Evolutionary conservation across 164 flowering plant species (phyloP).

Genomic region (Aristolochia contorta): DNA sequence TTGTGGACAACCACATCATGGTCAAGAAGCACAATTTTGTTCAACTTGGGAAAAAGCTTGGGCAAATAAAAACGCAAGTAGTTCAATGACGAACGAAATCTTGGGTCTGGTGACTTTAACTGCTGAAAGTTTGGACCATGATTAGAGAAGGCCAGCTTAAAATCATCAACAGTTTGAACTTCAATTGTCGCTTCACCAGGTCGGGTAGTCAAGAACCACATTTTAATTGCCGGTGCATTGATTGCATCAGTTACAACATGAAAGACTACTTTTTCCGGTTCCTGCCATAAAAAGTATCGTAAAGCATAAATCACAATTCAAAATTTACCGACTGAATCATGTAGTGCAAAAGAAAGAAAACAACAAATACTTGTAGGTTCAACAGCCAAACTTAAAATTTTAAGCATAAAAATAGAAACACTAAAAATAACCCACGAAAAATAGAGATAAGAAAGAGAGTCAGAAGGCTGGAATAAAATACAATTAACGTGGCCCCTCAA

Average conservation of each 20-base stretch:
- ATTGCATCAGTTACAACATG: conserved; percentile 90
- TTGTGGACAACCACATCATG: conserved; percentile 95
- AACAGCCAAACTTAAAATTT: not conserved
- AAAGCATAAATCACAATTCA: not conserved
- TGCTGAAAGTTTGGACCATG: conserved; percentile 25
- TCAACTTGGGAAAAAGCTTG: conserved; percentile 60
- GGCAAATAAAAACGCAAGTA: conserved; percentile 85
- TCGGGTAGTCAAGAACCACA: conserved; percentile 87
- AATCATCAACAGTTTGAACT: conserved; percentile 41
- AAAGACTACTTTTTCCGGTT: conserved; percentile 63
- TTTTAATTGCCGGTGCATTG: conserved; percentile 65
- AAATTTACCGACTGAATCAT: not conserved
- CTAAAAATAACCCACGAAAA: too few relatives aligned
- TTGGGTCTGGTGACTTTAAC: conserved; percentile 35
- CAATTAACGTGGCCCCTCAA: too few relatives aligned
- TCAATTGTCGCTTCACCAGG: conserved; percentile 65
- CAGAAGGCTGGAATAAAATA: too few relatives aligned
- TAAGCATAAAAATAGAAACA: too few relatives aligned
- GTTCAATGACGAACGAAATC: conserved; percentile 59
- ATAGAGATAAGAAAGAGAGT: too few relatives aligned
- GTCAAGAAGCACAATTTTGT: conserved; percentile 75
- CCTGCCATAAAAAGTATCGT: conserved; percentile 35
- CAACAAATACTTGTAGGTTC: not conserved
- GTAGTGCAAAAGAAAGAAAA: not conserved
- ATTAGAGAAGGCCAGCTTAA: conserved; percentile 34